Base-by-base conservation (phyloP, 1,284 basidiomycete genomes). In the Phylloboletellus chloephorus region DNA sequence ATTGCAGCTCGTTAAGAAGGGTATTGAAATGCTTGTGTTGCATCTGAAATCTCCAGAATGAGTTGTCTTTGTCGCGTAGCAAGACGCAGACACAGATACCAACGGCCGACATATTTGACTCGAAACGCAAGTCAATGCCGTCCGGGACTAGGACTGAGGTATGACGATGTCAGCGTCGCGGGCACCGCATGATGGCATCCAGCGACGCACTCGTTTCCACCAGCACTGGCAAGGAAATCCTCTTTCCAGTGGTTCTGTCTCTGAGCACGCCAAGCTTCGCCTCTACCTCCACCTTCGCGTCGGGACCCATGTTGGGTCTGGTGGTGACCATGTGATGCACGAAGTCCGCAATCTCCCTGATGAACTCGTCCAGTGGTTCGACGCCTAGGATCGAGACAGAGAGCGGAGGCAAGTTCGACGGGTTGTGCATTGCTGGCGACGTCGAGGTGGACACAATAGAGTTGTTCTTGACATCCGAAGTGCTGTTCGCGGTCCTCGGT, bases 301-400 rank as follows among this genome's bases (percentile, higher is more conserved):
- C 61, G 2, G 67, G 49, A 6, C 71, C 65, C 38, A 68, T 50
- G 48, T 78, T 71, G 2, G 76, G 72, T 15, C 72, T 71, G 10
- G 67, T 77, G 45, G 60, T 57, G 49, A 88, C 78, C 67, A 73
- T 78, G 53, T 79, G 78, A 63, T 87, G 77, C 17, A 98, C 72
- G 66, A 92, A 98, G 63, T 97, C 90, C 17, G 89, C 93, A 33
- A 98, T 76, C 53, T 89, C 84, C 56, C 78, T 78, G 47, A 93
- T 91, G 60, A 98, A 94, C 60, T 97, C 94, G 65, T 98, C 94
- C 28, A 93, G 68, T 3, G 95, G 93, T 56, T 94, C 89, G 36
- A 94, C 82, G 43, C 89, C 90, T 31, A 98, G 83, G 52, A 97
- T 90, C 15, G 88, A 91, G 15, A 91, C 76, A 16, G 89, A 88